Percentiles rank a stretch among this genome's conserved stretches.
Conservation (phyloP, 305 asterid genomes). For the Fraxinus platypoda region DNA sequence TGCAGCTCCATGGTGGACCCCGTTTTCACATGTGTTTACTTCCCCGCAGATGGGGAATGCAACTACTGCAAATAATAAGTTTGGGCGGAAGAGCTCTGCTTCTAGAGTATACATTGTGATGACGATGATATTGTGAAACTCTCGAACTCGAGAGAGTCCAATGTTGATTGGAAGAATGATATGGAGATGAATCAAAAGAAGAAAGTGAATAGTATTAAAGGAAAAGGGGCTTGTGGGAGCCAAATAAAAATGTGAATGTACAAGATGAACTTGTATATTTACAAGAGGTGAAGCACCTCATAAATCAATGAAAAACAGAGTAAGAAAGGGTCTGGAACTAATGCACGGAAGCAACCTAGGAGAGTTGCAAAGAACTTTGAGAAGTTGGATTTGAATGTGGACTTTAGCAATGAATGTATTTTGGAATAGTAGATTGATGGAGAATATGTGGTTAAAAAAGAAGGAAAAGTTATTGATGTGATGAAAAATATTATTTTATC, state of each 20-base stretch:
- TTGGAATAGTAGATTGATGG: too few species aligned
- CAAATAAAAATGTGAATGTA: slow-evolving; percentile 32
- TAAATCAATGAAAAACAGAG: slow-evolving; percentile 39
- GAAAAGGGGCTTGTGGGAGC: slow-evolving; percentile 35
- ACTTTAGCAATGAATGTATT: slow-evolving; percentile 58
- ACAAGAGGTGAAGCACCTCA: slow-evolving; percentile 38
- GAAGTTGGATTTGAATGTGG: slow-evolving; percentile 64
- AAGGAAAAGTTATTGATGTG: too few species aligned
- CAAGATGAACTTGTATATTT: slow-evolving; percentile 43
- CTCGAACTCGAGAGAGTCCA: too few species aligned
- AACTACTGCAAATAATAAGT: slow-evolving; percentile 16
- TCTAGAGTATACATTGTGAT: too few species aligned
- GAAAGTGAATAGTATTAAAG: slow-evolving; percentile 39
- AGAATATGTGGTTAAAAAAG: too few species aligned
- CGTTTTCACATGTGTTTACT: slow-evolving; percentile 77
- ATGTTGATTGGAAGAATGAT: too few species aligned
- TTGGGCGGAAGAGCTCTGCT: not conserved
- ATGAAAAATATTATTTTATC: too few species aligned
- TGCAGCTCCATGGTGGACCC: slow-evolving; percentile 58
- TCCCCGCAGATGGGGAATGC: slow-evolving; percentile 38
- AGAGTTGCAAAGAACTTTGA: slow-evolving; percentile 69
- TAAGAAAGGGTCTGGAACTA: slow-evolving; percentile 47
- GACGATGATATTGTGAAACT: too few species aligned
- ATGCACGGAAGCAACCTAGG: slow-evolving; percentile 65
- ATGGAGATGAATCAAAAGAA: slow-evolving; percentile 29